Base-by-base conservation (phyloP, 2,329 filamentous ascomycete species). In the Escovopsis weberi region DNA sequence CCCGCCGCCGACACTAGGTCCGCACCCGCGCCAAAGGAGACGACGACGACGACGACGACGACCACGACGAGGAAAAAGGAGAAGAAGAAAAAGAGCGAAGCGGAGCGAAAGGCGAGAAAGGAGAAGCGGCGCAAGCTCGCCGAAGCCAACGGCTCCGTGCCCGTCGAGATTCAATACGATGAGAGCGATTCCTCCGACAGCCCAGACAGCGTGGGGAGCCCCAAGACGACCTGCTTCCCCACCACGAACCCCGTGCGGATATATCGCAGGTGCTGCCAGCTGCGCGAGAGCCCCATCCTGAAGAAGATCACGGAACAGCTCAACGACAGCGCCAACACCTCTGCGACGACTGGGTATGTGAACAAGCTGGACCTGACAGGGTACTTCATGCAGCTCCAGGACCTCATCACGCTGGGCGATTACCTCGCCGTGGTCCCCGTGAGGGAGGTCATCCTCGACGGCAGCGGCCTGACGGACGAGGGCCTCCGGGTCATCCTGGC, bases 1-100 rank as follows among this genome's bases (percentile, higher is more conserved):
- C 15, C 35, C 7, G 9, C 15, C 15, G 15, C 4, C 12, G 38
- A 37, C 12, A 28, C 5, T 5, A 47, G 47, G n/a, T n/a, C 40
- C 9, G 55, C 55, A 42, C 52, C 54, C 39, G 55, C 55, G 37
- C 60, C 65, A 23, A 65, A 63, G 56, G 74, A 61, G 35, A 64
- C 63, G 28, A 67, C 63, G 7, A 80, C 80, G 53, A 95, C 93
- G 63, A 91, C 86, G 61, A 88, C 95, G 56, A 95, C 94, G 69
- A 95, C n/a, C n/a, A 64, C 63, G 30, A 67, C 63, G 7, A 80
- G 80, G 53, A 95, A 93, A 63, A 91, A 86, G 61, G 88, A 95
- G 56, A 95, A 94, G 69, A 95, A 95, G 65, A 94, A 94, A 66
- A 80, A 82, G 50, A 94, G 85, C 35, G 89, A 95, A 57, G 87